Percentiles rank a stretch among this genome's conserved stretches.
These are phyloP conservation scores for Trichoderma sp. DNA, from an alignment of 2,329 filamentous ascomycete species.

Conservation along the genomic window DNA sequence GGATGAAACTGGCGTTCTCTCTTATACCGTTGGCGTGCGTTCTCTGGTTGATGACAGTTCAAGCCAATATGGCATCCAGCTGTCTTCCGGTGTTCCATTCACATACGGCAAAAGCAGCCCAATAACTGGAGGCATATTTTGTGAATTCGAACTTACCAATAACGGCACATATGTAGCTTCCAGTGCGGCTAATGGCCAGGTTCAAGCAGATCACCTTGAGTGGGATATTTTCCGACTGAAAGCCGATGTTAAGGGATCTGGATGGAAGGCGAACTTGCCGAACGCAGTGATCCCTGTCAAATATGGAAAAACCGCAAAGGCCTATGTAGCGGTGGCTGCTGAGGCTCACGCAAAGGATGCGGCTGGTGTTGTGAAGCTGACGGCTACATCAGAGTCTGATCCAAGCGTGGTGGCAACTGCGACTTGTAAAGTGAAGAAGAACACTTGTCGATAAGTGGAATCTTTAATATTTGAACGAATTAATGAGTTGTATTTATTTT, in stretches of 20 bases:
- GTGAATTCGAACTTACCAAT: conserved; percentile 48
- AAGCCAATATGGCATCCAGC: conserved; percentile 34
- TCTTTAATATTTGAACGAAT: background rate
- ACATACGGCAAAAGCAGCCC: conserved; percentile 26
- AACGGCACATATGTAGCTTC: conserved; percentile 37
- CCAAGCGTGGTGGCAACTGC: conserved; percentile 29
- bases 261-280: conserved; percentile 46
- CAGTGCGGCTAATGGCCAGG: conserved; percentile 30
- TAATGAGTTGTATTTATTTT: background rate
- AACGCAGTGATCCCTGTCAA: conserved; percentile 42
- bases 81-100: conserved; percentile 37
- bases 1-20: conserved; percentile 43
- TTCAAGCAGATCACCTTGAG: conserved; percentile 40
- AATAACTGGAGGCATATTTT: conserved; percentile 39
- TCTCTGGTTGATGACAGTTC: conserved; percentile 38
- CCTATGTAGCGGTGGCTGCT: conserved; percentile 44
- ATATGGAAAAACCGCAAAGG: conserved; percentile 40
- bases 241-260: conserved; percentile 42
- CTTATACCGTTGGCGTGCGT: conserved; percentile 48
- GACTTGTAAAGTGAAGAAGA: conserved; percentile 35
- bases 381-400: conserved; percentile 47
- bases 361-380: conserved; percentile 30
- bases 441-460: background rate
- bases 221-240: conserved; percentile 49
- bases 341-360: conserved; percentile 30